Conservation (phyloP, 2,329 filamentous ascomycete species). For the Dothistroma septosporum region DNA sequence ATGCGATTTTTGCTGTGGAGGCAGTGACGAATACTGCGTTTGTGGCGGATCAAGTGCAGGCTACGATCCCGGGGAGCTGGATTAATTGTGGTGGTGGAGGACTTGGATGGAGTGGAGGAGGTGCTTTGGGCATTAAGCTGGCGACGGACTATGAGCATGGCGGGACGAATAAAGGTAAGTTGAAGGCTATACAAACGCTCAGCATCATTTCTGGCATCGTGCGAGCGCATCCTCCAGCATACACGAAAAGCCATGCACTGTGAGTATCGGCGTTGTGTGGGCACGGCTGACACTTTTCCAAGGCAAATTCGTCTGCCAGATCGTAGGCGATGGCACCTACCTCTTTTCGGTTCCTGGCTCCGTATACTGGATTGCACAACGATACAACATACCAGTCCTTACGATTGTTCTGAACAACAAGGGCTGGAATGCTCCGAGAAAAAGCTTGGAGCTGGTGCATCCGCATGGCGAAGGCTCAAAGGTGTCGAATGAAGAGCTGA, state of each 20-base stretch:
- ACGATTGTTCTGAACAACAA: constrained; percentile 67
- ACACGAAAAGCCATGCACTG: no score
- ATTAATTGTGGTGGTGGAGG: constrained; percentile 79
- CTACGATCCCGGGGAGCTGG: constrained; percentile 66
- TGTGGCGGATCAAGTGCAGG: constrained; percentile 67
- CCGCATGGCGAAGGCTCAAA: constrained; percentile 60
- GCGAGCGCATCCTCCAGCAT: no score
- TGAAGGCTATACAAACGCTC: no score
- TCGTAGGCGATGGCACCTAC: constrained; percentile 66
- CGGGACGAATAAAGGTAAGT: constrained; percentile 44
- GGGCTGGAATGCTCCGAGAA: constrained; percentile 64
- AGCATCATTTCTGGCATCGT: no score
- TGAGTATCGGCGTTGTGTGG: no score
- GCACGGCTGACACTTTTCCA: not conserved
- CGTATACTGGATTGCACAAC: constrained; percentile 65
- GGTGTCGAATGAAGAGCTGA: constrained; percentile 60
- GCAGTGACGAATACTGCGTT: constrained; percentile 68
- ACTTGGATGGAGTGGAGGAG: constrained; percentile 76
- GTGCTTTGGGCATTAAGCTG: constrained; percentile 69
- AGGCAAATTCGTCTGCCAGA: constrained; percentile 56
- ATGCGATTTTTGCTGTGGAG: constrained; percentile 73
- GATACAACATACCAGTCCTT: constrained; percentile 62
- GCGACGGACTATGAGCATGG: constrained; percentile 55
- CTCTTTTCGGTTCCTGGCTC: constrained; percentile 62
- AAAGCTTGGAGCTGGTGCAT: constrained; percentile 61